Conservation (phyloP, 2,329 filamentous ascomycete species). For the Stagonosporopsis rhizophila region DNA sequence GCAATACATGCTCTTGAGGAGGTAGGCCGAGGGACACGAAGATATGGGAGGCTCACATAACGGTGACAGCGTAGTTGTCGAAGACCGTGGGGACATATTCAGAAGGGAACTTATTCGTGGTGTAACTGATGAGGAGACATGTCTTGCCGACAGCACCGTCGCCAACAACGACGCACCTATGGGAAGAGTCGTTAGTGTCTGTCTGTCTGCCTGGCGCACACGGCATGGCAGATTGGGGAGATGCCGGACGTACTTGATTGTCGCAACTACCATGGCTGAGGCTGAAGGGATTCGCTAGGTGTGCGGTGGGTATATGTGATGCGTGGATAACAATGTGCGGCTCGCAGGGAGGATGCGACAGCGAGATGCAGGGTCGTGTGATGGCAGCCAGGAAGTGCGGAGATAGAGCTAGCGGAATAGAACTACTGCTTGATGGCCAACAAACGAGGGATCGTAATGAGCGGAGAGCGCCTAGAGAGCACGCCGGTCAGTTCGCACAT, state of each 20-base stretch:
- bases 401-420: conserved; percentile 32
- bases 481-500: conserved; percentile 38
- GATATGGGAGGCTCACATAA: conserved; percentile 75
- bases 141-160: conserved; percentile 99
- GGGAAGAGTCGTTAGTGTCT: conserved; percentile 21
- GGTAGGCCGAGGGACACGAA: background rate
- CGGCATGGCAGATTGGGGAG: background rate
- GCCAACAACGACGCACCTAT: conserved; percentile 96
- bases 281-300: conserved; percentile 3
- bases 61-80: conserved; percentile 99
- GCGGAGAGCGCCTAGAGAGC: conserved; percentile 37
- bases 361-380: conserved; percentile 23
- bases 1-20: background rate
- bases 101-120: conserved; percentile 98
- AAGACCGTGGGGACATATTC: conserved; percentile 99
- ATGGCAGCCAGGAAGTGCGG: conserved; percentile 27
- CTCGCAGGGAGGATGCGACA: conserved; percentile 18
- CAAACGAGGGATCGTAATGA: conserved; percentile 48
- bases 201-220: background rate
- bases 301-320: conserved; percentile 7
- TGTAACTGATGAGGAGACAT: conserved; percentile 98
- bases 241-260: conserved; percentile 50
- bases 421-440: conserved; percentile 42
- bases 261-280: conserved; percentile 50
- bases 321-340: conserved; percentile 10